These are phyloP conservation scores for Prillingera fragicola DNA, from an alignment of 1,284 basidiomycete species.

Conservation along the genomic window DNA sequence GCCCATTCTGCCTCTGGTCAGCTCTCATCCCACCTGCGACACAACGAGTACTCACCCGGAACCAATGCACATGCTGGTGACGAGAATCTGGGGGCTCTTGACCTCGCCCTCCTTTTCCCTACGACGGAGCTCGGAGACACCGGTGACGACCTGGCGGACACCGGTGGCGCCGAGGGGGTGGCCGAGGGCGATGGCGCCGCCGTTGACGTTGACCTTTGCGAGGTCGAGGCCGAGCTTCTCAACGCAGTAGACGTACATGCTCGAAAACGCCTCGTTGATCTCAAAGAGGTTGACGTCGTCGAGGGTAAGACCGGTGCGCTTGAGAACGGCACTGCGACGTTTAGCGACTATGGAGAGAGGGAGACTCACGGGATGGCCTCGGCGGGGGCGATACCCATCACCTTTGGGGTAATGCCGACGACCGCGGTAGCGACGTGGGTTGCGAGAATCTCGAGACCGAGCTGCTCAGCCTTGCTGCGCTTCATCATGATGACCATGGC, in stretches of 20 bases:
- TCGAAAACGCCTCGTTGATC: slow-evolving; percentile 81
- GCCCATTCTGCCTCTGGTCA: slow-evolving; percentile 18
- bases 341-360: not conserved
- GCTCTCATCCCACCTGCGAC: not conserved
- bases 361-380: slow-evolving; percentile 58
- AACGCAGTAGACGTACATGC: slow-evolving; percentile 71
- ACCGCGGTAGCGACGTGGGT: slow-evolving; percentile 73
- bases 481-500: slow-evolving; percentile 82
- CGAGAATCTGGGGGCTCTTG: slow-evolving; percentile 16
- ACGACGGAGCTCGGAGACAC: slow-evolving; percentile 25
- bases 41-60: slow-evolving; percentile 14
- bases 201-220: slow-evolving; percentile 79
- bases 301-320: slow-evolving; percentile 60
- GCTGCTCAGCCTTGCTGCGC: slow-evolving; percentile 71
- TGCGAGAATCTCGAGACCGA: slow-evolving; percentile 67
- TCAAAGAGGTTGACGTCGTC: slow-evolving; percentile 83
- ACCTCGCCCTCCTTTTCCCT: slow-evolving; percentile 14
- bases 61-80: slow-evolving; percentile 29
- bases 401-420: slow-evolving; percentile 64
- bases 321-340: slow-evolving; percentile 46
- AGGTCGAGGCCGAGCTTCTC: slow-evolving; percentile 63
- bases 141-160: slow-evolving; percentile 30
- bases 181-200: slow-evolving; percentile 52
- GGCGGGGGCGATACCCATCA: slow-evolving; percentile 77
- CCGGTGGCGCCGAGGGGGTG: slow-evolving; percentile 23